A percentile compares a stretch with the other conserved stretches of the same genome.
These are phyloP conservation scores for Fagus sylvatica DNA, from an alignment of 306 rosid species.

Conservation along the genomic window DNA sequence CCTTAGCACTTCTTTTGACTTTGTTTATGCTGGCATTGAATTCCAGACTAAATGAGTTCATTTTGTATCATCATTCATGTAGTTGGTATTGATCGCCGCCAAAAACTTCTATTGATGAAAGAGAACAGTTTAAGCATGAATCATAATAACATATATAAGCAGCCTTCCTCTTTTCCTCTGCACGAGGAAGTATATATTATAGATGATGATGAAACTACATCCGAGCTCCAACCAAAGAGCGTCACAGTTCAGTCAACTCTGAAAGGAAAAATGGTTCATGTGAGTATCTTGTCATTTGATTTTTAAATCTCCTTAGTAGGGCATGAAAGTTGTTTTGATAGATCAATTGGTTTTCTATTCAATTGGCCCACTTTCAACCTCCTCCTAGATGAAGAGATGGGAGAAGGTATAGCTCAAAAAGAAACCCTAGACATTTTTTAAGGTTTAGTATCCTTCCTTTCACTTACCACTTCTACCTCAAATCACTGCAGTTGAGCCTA, in stretches of 20 bases:
- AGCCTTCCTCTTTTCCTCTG: constrained; percentile 38
- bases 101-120: constrained; percentile 49
- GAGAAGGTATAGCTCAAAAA: constrained; percentile 53
- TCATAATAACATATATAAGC: constrained; percentile 43
- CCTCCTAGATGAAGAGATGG: constrained; percentile 55
- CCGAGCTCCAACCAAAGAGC: constrained; percentile 43
- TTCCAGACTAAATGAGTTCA: constrained; percentile 6
- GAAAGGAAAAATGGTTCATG: constrained; percentile 42
- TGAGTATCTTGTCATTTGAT: constrained; percentile 39
- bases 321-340: constrained; percentile 13
- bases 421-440: neutral
- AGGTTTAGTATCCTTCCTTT: constrained; percentile 17
- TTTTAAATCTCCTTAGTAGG: constrained; percentile 1
- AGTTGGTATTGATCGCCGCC: constrained; percentile 92
- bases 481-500: constrained; percentile 45
- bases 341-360: constrained; percentile 8
- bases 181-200: constrained; percentile 52
- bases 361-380: constrained; percentile 92
- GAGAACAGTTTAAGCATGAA: constrained; percentile 42
- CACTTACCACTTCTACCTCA: constrained; percentile 21
- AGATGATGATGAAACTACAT: constrained; percentile 39
- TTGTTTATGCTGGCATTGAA: constrained; percentile 8
- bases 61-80: constrained; percentile 25
- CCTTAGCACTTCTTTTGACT: constrained; percentile 4
- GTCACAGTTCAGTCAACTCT: constrained; percentile 34